Percentiles rank a stretch among this genome's conserved stretches.
phyloP scores from a whole-genome alignment of 2,329 filamentous ascomycete genomes.

The Colletotrichum kahawae region DNA sequence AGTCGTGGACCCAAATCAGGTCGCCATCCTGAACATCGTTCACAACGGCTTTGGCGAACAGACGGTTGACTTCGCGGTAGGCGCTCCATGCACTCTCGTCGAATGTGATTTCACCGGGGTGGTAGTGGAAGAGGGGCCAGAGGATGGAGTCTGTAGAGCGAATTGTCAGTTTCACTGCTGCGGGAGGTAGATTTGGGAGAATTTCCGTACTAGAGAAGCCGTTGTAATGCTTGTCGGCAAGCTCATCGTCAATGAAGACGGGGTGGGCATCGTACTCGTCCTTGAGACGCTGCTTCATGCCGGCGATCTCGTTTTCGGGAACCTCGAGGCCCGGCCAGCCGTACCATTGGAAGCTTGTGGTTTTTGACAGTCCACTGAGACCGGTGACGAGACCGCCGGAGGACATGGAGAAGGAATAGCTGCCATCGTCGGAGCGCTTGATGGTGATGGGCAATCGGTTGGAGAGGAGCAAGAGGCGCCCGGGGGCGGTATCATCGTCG shows the following conservation, averaged over 20 bases:
- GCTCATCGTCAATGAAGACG: slow-evolving; percentile 90
- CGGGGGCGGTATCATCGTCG: slow-evolving; percentile 38
- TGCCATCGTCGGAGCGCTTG: slow-evolving; percentile 89
- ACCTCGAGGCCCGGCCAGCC: slow-evolving; percentile 96
- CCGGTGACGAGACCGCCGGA: slow-evolving; percentile 95
- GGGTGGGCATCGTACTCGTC: slow-evolving; percentile 89
- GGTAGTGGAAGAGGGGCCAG: slow-evolving; percentile 98
- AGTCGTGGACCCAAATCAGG: slow-evolving; percentile 97
- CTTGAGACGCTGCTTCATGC: slow-evolving; percentile 78
- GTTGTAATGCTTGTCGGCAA: slow-evolving; percentile 96
- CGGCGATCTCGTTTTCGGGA: slow-evolving; percentile 78
- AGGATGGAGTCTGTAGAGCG: slow-evolving; percentile 80
- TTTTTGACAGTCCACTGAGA: slow-evolving; percentile 88
- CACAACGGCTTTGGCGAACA: slow-evolving; percentile 88
- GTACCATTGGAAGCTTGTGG: slow-evolving; percentile 97
- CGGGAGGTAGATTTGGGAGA: background rate
- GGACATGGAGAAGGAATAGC: slow-evolving; percentile 94
- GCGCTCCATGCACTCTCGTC: slow-evolving; percentile 94
- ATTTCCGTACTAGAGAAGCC: slow-evolving; percentile 84
- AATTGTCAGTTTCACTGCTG: background rate
- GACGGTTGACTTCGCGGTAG: slow-evolving; percentile 89
- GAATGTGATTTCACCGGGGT: slow-evolving; percentile 97
- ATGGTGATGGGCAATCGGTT: slow-evolving; percentile 97
- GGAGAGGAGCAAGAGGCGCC: slow-evolving; percentile 81
- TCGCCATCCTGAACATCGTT: slow-evolving; percentile 92